Evolutionary conservation across 176 grass and related monocot genomes (phyloP), one percentile per base, ranked within the genome.

Genomic region (Panicum miliaceum): DNA sequence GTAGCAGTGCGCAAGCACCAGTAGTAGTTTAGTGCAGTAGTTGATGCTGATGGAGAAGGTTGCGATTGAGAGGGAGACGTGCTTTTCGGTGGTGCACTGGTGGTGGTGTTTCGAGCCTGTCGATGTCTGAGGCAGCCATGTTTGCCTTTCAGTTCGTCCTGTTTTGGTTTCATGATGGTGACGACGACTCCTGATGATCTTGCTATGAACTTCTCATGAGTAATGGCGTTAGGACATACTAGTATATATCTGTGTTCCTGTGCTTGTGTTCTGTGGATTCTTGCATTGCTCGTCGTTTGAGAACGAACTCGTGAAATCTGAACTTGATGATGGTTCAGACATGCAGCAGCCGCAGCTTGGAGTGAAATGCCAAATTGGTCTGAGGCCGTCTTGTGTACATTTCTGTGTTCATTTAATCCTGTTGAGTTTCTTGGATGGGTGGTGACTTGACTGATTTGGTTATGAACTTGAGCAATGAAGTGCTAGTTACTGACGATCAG

Each of bases 131-230:
- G 35, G 35, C 64, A 40, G 12, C 18, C 38, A 14, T 61, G 43
- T 68, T 74, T 81, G 12, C 25, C 22, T 81, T 72, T 56, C 32
- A 74, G 51, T 56, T 80, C 22, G 10, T 60, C 72, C 3, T 81
- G 65, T 10, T 25, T 6, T 63, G 41, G 43, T 64, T 46, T 64
- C 43, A 2, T n/a, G 60, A 35, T 64, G 76, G 41, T 35, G 77
- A 32, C 29, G 58, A 5, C 0, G 68, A 65, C 26, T 73, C 32
- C 38, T 23, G 68, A 29, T 27, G 68, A 26, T 71, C 42, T 16
- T 71, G n/a, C 23, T 71, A 48, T 48, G 68, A 71, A 47, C 42
- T 71, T 71, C n/a, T 47, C 6, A 27, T 27, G 12, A 23, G 68
- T 48, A 48, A 72, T 29, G 23, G 41, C 3, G 13, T 48, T 34